Percentiles rank a stretch among this genome's conserved stretches.
These are phyloP conservation scores for Hericium coralloides DNA, from an alignment of 768 basidiomycete species.

Conservation along the genomic window DNA sequence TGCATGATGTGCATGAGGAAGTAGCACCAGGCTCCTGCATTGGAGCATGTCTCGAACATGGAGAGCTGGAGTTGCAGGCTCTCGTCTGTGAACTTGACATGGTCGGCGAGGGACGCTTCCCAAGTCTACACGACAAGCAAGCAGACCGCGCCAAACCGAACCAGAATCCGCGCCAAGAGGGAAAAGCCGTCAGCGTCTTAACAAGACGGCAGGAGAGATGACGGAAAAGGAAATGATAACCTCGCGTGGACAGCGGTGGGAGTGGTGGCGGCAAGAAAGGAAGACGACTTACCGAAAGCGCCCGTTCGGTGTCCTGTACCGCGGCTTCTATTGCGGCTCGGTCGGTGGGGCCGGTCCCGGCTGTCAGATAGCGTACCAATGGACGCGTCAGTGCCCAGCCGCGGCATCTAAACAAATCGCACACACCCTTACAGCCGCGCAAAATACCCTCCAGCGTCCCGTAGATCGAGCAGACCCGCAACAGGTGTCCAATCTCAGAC, in stretches of 20 bases:
- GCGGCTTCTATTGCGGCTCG: constrained; percentile 1
- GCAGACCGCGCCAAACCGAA: not conserved
- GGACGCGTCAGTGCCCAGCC: not conserved
- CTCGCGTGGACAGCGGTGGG: not conserved
- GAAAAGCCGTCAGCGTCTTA: not conserved
- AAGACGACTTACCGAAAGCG: constrained; percentile 7
- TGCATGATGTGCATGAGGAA: constrained; percentile 67
- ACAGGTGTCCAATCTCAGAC: constrained; percentile 71
- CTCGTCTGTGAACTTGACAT: constrained; percentile 63
- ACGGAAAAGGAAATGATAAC: not conserved
- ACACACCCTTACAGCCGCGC: constrained; percentile 35
- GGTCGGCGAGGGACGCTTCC: constrained; percentile 57
- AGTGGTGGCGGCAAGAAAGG: not conserved
- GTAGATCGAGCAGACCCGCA: constrained; percentile 60
- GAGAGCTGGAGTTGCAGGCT: constrained; percentile 59
- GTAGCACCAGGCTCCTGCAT: constrained; percentile 76
- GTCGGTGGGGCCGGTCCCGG: not conserved
- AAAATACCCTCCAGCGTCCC: constrained; percentile 49
- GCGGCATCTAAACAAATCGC: not conserved
- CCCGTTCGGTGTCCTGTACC: constrained; percentile 9
- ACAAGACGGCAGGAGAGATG: not conserved
- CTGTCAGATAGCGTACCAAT: not conserved
- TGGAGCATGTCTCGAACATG: constrained; percentile 75
- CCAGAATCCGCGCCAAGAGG: not conserved
- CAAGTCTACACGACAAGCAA: constrained; percentile 39